These are phyloP conservation scores for Hanseniaspora clermontiae DNA, from an alignment of 805 yeast species.

Conservation along the genomic window DNA sequence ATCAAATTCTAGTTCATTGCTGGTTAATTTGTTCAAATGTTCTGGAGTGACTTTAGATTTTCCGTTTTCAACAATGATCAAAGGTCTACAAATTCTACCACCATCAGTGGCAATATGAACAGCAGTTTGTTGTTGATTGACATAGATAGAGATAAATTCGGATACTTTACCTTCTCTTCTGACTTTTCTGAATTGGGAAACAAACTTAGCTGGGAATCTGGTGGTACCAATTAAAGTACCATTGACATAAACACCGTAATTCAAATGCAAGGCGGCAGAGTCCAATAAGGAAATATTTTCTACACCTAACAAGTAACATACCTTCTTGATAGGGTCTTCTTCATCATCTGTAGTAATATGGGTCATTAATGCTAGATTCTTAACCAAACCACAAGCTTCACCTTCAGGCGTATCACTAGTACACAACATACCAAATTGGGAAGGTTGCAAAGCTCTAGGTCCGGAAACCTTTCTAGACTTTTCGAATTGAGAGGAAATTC, in stretches of 20 bases:
- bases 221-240: slow-evolving; percentile 93
- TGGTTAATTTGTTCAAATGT: slow-evolving; percentile 50
- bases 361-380: slow-evolving; percentile 93
- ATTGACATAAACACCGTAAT: slow-evolving; percentile 75
- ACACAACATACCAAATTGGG: slow-evolving; percentile 98
- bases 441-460: slow-evolving; percentile 96
- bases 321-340: slow-evolving; percentile 68
- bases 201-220: slow-evolving; percentile 73
- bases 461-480: slow-evolving; percentile 96
- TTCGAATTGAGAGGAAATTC: slow-evolving; percentile 97
- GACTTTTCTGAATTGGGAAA: slow-evolving; percentile 58
- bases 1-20: slow-evolving; percentile 75
- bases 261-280: slow-evolving; percentile 68
- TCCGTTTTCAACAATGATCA: slow-evolving; percentile 73
- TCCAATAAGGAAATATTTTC: slow-evolving; percentile 74
- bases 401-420: slow-evolving; percentile 99
- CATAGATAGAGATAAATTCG: slow-evolving; percentile 80
- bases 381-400: slow-evolving; percentile 98
- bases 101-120: slow-evolving; percentile 99
- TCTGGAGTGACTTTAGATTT: slow-evolving; percentile 54
- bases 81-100: slow-evolving; percentile 93
- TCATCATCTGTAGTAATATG: slow-evolving; percentile 98
- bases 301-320: slow-evolving; percentile 76
- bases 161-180: slow-evolving; percentile 79
- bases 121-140: slow-evolving; percentile 78